Conservation (phyloP, 805 yeast genomes). For the Suhomyces sp. region DNA sequence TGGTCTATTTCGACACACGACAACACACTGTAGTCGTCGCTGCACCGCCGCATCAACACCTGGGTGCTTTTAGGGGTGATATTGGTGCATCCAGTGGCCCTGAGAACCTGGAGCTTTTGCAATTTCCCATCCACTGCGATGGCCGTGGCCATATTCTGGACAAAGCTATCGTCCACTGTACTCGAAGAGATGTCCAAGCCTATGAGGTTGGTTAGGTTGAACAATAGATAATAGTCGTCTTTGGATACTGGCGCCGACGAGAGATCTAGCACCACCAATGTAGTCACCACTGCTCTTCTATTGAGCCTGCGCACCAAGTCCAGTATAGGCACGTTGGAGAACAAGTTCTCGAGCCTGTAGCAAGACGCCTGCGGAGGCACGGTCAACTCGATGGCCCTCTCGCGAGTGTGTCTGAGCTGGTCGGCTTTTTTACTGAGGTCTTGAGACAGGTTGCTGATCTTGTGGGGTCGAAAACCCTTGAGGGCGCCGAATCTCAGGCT, state of each 20-base stretch:
- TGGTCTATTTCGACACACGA: conserved; percentile 9
- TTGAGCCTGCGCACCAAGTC: conserved; percentile 20
- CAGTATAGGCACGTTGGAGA: conserved; percentile 23
- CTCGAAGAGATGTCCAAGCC: conserved; percentile 27
- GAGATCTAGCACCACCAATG: conserved; percentile 25
- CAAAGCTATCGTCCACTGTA: conserved; percentile 29
- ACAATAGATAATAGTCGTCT: conserved; percentile 23
- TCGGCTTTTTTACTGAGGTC: too few relatives aligned
- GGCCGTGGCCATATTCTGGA: conserved; percentile 21
- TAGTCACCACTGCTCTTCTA: conserved; percentile 9
- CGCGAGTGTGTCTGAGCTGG: conserved; percentile 5
- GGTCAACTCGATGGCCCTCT: conserved; percentile 12
- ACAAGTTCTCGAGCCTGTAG: conserved; percentile 38
- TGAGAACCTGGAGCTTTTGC: conserved; percentile 19
- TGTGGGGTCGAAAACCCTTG: conserved; percentile 25
- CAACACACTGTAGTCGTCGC: background rate
- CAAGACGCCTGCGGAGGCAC: conserved; percentile 12
- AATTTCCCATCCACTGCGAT: conserved; percentile 14
- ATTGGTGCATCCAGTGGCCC: conserved; percentile 20
- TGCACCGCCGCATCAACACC: background rate
- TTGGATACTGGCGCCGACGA: conserved; percentile 14
- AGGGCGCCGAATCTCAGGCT: conserved; percentile 17
- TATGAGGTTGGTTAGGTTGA: conserved; percentile 24
- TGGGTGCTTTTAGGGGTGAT: background rate
- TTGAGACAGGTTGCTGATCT: background rate